Evolutionary conservation across 169 alveolate species (phyloP), one percentile per base, ranked within the genome.

Genomic region (Plasmodium gaboni): DNA sequence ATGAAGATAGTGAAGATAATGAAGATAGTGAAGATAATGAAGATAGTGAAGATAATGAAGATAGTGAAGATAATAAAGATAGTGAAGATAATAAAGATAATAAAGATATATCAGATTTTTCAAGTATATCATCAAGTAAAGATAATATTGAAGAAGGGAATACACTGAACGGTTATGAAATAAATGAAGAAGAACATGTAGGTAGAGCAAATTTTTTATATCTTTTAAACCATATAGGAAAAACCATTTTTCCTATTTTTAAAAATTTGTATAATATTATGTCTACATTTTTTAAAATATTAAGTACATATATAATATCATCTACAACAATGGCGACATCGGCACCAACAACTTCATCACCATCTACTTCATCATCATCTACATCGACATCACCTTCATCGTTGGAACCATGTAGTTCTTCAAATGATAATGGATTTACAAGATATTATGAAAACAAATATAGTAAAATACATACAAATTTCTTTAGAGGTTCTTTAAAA

Each of bases 401-500:
- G 9, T 32, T 8, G 44, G 44, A 32, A 32, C 9, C 44, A 32
- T 4, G 9, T 8, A 74, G 4, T 44, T 32, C 69, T n/a, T 51
- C 17, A n/a, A 38, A 63, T 7, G 63, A 53, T 0, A 68, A 24
- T n/a, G 65, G 8, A 12, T 76, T 76, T 26, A 17, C 78, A 2
- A 3, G 19, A 13, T 76, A 76, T 55, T 76, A 64, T 55, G 89
- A 76, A 55, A 38, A 76, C 19, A 76, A 38, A 6, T 76, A 26
- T 55, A 74, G 89, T 0, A 64, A 61, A 42, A 64, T 12, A 2
- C 89, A 76, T 63, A 71, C 13, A n/a, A 64, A 63, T 1, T 76
- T 76, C 19, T 76, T 76, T 13, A 28, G 65, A 48, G 89, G 89
- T 5, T 63, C 28, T 63, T n/a, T 76, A 46, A 76, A 57, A 24